phyloP scores from a whole-genome alignment of 768 basidiomycete species.

The Podaxis sp. region DNA sequence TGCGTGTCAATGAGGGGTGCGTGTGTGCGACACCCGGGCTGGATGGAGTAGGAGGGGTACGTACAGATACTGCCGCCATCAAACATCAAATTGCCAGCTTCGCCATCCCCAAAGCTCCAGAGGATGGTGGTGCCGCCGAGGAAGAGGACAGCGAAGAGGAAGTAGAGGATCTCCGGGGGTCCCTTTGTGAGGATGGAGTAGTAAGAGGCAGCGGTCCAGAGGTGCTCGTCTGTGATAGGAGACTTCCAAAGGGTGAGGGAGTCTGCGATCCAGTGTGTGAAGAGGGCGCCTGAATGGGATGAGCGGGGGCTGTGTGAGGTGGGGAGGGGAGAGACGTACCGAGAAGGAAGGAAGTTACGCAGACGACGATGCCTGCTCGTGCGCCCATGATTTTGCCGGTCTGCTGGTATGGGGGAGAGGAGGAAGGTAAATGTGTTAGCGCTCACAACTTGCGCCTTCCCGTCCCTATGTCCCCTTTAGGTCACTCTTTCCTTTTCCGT shows the following conservation, averaged over 20 bases:
- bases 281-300: constrained; percentile 61
- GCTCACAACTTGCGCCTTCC: constrained; percentile 1
- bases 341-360: constrained; percentile 69
- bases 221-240: constrained; percentile 79
- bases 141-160: constrained; percentile 53
- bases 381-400: constrained; percentile 52
- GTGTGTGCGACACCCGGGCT: too few relatives aligned
- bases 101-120: constrained; percentile 75
- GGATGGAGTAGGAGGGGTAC: constrained; percentile 26
- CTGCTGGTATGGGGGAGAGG: neutral
- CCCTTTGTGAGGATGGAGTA: constrained; percentile 76
- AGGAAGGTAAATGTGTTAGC: constrained; percentile 9
- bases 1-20: constrained; percentile 3
- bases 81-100: constrained; percentile 87
- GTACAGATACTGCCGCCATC: constrained; percentile 87
- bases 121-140: constrained; percentile 69
- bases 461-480: neutral
- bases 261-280: constrained; percentile 94
- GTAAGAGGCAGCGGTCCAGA: constrained; percentile 82
- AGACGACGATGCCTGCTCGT: constrained; percentile 73
- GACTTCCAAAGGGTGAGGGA: constrained; percentile 88
- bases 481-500: neutral
- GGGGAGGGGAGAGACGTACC: neutral
- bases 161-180: constrained; percentile 54
- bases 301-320: neutral